Evolutionary conservation across 2,329 filamentous ascomycete genomes (phyloP), one percentile per base, ranked within the genome.

Genomic region (Cryphonectria radicalis): DNA sequence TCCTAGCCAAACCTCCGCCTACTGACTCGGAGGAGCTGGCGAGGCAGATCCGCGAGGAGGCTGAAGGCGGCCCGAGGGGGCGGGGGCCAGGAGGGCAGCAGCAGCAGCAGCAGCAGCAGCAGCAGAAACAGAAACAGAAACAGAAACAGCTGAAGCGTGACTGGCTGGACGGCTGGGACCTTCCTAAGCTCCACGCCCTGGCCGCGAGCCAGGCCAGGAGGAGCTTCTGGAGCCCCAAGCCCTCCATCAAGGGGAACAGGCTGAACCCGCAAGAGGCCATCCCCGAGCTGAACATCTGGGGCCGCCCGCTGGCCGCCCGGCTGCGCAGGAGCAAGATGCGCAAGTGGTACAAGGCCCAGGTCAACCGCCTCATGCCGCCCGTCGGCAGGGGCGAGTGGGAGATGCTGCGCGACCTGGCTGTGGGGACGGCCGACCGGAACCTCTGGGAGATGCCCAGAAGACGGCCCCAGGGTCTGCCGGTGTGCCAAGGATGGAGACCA

Each of bases 381-480:
- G 71, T 91, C 22, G 82, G 83, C 8, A 79, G 77, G 40, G 80
- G 81, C 25, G 87, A 91, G 76, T 91, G 88, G 88, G 82, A 90
- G 19, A 76, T 84, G 19, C 78, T 91, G n/a, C 78, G 78, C n/a
- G 78, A 79, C 35, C 74, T 91, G 50, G 82, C 82, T 3, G 73
- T 75, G 10, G 88, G 85, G 1, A 79, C 79, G 37, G 82, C 82
- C 13, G 75, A 64, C 66, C 72, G 28, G 72, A 78, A 82, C 43
- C 63, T 67, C 14, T 85, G 83, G 79, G 75, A 70, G 25, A 74
- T 84, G 1, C 84, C 84, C 32, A 59, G 73, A 1, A 78, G 82
- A 43, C 77, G 84, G 40, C 71, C 79, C 0, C 74, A 81, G 17
- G 81, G 79, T 0, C 55, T 25, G 17, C 53, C 46, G 28, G 43